Percentiles rank a stretch among this genome's conserved stretches.
These are phyloP conservation scores for Pythium insidiosum DNA, from an alignment of 352 stramenopile species.

Conservation along the genomic window DNA sequence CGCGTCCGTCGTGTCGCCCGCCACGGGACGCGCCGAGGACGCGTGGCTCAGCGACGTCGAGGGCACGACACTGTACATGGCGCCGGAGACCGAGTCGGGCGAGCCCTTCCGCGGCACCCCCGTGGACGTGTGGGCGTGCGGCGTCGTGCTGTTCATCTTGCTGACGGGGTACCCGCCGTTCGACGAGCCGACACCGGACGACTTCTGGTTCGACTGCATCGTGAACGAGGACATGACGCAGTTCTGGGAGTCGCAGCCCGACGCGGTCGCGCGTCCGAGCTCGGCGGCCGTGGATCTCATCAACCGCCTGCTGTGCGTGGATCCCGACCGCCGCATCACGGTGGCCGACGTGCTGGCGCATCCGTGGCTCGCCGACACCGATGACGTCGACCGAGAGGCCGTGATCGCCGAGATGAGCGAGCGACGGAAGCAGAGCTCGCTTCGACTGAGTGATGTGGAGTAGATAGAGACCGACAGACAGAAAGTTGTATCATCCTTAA, in stretches of 20 bases:
- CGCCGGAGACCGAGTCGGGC: constrained; percentile 62
- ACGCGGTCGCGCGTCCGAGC: constrained; percentile 25
- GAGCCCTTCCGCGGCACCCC: constrained; percentile 54
- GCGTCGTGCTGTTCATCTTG: constrained; percentile 89
- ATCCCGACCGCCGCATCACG: constrained; percentile 43
- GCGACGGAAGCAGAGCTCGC: constrained; percentile 18
- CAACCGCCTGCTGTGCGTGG: constrained; percentile 35
- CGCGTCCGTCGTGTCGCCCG: constrained; percentile 49
- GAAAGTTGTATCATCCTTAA: no score
- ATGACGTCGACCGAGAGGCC: no score
- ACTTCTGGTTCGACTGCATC: constrained; percentile 63
- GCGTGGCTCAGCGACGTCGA: constrained; percentile 42
- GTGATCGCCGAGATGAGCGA: constrained; percentile 28
- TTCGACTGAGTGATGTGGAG: neutral
- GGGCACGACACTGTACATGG: constrained; percentile 85
- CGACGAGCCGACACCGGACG: constrained; percentile 44
- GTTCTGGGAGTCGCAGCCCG: constrained; percentile 45
- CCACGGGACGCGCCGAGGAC: constrained; percentile 19
- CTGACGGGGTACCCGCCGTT: constrained; percentile 86
- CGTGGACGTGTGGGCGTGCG: constrained; percentile 83
- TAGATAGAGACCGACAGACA: no score
- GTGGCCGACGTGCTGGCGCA: constrained; percentile 38
- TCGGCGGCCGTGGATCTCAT: constrained; percentile 58
- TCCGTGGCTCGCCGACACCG: constrained; percentile 39
- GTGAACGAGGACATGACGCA: constrained; percentile 25